Conservation (phyloP, 306 rosid genomes). For the Corylus avellana region DNA sequence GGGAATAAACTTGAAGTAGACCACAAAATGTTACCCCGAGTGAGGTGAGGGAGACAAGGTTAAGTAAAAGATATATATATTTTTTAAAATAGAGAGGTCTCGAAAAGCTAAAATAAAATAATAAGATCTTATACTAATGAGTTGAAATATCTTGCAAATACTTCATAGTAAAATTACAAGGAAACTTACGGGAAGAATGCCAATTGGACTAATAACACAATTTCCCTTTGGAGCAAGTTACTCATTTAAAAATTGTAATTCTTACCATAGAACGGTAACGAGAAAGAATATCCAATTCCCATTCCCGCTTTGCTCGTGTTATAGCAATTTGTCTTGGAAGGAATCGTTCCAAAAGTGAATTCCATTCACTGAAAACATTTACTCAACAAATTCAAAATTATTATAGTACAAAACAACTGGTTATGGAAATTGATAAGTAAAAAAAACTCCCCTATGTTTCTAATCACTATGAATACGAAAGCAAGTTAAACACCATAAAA, state of each 20-base stretch:
- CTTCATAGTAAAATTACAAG: background rate
- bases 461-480: conserved; percentile 6
- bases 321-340: conserved; percentile 92
- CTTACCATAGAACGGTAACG: conserved; percentile 82
- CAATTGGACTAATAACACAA: background rate
- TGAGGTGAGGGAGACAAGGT: background rate
- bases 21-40: background rate
- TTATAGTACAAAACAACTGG: background rate
- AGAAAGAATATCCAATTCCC: conserved; percentile 93
- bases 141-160: background rate
- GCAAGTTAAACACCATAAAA: conserved; percentile 10
- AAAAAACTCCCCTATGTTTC: background rate
- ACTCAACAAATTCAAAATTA: conserved; percentile 20
- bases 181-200: background rate
- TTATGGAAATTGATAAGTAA: too few relatives aligned
- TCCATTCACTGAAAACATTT: conserved; percentile 75
- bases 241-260: conserved; percentile 1
- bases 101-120: background rate
- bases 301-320: conserved; percentile 82
- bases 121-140: background rate
- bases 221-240: conserved; percentile 4
- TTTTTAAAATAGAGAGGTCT: background rate
- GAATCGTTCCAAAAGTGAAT: conserved; percentile 77
- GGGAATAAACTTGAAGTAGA: background rate
- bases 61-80: background rate